Base-by-base conservation (phyloP, 495 filamentous ascomycete species). In the Aspergillus incahuasiensis region DNA sequence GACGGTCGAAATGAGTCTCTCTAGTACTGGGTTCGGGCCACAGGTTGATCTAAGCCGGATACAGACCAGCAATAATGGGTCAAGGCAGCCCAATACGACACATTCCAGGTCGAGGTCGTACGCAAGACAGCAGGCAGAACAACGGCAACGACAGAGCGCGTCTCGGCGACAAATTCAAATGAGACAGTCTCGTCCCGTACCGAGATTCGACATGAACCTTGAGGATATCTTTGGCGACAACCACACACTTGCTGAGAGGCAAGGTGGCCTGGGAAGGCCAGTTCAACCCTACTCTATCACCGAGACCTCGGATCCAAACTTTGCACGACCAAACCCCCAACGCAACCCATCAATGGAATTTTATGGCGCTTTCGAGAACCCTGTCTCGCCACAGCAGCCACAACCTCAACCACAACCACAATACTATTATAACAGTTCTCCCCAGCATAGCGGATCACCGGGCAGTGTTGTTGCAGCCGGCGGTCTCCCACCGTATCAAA, bases 1-100 rank as follows among this genome's bases (percentile, higher is more conserved):
- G 28, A 96, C 92, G 0, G 85, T 97, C 8, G 87, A 90, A 59
- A 96, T 97, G 92, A 88, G 85, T 56, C 79, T 90, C 57, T 86
- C 86, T 0, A 92, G 86, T 2, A 91, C 88, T 9, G 90, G 90
- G 3, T 92, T 94, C 63, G 86, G 86, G 11, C 80, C 80, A 12
- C 73, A 74, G 49, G 68, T 76, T 25, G 68, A 77, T 28, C 61
- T 71, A 50, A 63, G 48, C 25, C 65, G 63, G 5, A 53, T 54
- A 61, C 47, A 48, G 34, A 38, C 47, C 50, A 54, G 40, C 54
- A 28, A 28, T 59, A 18, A 50, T 58, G 12, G 56, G 12, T 32
- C 38, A 28, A 43, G 67, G 30, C 47, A 61, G 24, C 12, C 47
- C 12, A 63, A 52, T 49, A 49, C 58, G 24, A 35, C 64, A 15